Base-by-base conservation (phyloP, 2,329 filamentous ascomycete genomes). In the Arthrobotrys megalospora region DNA sequence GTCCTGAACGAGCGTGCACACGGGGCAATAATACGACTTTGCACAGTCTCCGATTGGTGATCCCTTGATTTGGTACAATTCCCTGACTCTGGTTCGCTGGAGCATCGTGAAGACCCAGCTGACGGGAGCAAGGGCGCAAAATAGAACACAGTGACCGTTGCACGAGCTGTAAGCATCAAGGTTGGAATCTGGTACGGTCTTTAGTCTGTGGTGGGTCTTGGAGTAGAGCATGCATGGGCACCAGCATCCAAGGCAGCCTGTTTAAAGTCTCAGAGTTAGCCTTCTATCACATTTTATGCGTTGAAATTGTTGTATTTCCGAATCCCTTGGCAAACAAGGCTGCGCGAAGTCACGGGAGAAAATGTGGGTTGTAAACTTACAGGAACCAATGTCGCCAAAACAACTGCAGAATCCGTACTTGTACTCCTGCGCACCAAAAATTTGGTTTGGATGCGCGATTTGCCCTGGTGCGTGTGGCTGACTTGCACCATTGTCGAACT, bases 181-280 rank as follows among this genome's bases (percentile, higher is more conserved):
- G 60, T 82, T 82, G 10, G 80, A 81, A 60, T 81, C 80, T 19
- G 81, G 81, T n/a, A 75, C 73, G n/a, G 81, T 82, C 76, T 82
- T 82, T 32, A 82, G 47, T 45, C 81, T 80, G 72, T 82, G 81
- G 60, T 82, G 75, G 8, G 81, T 82, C 38, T 79, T 80, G 11
- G 81, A 82, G 81, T 82, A 82, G 63, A 82, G 80, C 62, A 82
- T 82, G 73, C 81, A 82, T 5, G 81, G 81, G 41, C 81, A 82
- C 80, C 80, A 82, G 64, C 80, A 82, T 48, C 80, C 81, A n/a
- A 76, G 67, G 36, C 81, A 82, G 62, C 81, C 80, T 81, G 32
- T 52, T 24, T 50, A 19, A 58, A 55, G 38, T 52, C 34, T 38
- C 32, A 10, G 48, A 45, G 68, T 72, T 72, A 70, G 62, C 43